Percentiles rank a stretch among this genome's conserved stretches.
These are phyloP conservation scores for Chalciporus sphaerocephalus DNA, from an alignment of 768 basidiomycete species.

Conservation along the genomic window DNA sequence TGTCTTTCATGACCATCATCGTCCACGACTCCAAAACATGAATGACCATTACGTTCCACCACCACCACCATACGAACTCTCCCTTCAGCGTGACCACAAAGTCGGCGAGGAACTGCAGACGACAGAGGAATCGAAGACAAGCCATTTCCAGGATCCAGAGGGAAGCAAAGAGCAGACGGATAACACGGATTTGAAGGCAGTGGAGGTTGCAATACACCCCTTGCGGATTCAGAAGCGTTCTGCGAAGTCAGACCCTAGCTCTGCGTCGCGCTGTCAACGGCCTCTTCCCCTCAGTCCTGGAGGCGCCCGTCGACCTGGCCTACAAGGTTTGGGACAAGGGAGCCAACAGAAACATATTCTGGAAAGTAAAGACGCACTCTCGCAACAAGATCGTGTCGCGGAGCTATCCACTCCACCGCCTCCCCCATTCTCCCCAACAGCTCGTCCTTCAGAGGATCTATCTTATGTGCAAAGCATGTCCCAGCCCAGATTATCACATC, in stretches of 20 bases:
- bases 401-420: conserved; percentile 22
- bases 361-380: conserved; percentile 5
- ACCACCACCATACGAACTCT: conserved; percentile 41
- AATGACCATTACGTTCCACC: conserved; percentile 27
- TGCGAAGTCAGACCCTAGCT: neutral
- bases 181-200: conserved; percentile 5
- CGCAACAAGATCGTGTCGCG: conserved; percentile 1
- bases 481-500: conserved; percentile 24
- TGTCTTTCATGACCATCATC: conserved; percentile 1
- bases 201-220: conserved; percentile 2
- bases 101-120: conserved; percentile 28
- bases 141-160: conserved; percentile 9
- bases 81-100: conserved; percentile 49
- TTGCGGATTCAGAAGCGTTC: conserved; percentile 4
- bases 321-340: neutral
- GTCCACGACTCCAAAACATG: conserved; percentile 15
- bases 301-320: neutral
- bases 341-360: neutral
- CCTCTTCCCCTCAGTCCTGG: conserved; percentile 28
- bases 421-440: conserved; percentile 31
- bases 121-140: conserved; percentile 9
- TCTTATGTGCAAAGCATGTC: conserved; percentile 28
- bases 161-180: conserved; percentile 20
- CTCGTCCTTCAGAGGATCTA: conserved; percentile 37
- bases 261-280: conserved; percentile 9